Evolutionary conservation across 208 protist species (phyloP).

Genomic region (Wallacemonas collosoma): DNA sequence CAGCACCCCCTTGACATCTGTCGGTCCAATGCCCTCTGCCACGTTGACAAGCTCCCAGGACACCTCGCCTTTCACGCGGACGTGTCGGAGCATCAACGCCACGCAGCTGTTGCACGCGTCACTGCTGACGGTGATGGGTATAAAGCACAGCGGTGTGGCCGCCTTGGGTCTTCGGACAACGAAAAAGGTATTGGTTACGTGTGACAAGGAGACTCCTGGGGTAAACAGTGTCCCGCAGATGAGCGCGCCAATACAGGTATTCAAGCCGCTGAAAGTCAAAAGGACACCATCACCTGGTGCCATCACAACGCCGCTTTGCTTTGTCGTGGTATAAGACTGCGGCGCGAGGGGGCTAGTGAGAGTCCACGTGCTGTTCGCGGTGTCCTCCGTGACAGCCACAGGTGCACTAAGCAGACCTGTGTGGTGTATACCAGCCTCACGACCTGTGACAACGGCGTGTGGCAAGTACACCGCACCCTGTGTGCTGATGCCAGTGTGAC

Average conservation of each 20-base stretch:
- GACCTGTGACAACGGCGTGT: constrained; percentile 59
- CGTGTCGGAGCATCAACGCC: constrained; percentile 68
- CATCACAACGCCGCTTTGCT: constrained; percentile 34
- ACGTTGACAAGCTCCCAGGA: constrained; percentile 81
- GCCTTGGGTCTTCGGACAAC: constrained; percentile 49
- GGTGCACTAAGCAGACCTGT: constrained; percentile 4
- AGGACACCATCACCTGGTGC: constrained; percentile 65
- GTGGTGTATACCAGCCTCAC: constrained; percentile 23
- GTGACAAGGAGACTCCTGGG: constrained; percentile 29
- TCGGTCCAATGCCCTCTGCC: constrained; percentile 38
- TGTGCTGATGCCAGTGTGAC: constrained; percentile 54
- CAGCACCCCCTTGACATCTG: constrained; percentile 67
- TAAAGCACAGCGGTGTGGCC: constrained; percentile 43
- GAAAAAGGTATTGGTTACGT: constrained; percentile 59
- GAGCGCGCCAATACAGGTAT: constrained; percentile 50
- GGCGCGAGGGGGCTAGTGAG: background rate
- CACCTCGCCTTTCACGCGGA: constrained; percentile 42
- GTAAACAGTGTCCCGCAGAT: constrained; percentile 68
- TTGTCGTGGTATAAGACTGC: background rate
- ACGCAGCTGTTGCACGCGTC: constrained; percentile 45
- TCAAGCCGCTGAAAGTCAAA: constrained; percentile 53
- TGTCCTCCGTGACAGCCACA: background rate
- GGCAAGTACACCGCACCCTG: constrained; percentile 58
- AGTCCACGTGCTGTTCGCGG: background rate
- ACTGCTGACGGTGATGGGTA: constrained; percentile 47